A percentile compares a stretch with the other conserved stretches of the same genome.
These are phyloP conservation scores for Chamaecrista fasciculata DNA, from an alignment of 306 rosid genomes.

Conservation along the genomic window DNA sequence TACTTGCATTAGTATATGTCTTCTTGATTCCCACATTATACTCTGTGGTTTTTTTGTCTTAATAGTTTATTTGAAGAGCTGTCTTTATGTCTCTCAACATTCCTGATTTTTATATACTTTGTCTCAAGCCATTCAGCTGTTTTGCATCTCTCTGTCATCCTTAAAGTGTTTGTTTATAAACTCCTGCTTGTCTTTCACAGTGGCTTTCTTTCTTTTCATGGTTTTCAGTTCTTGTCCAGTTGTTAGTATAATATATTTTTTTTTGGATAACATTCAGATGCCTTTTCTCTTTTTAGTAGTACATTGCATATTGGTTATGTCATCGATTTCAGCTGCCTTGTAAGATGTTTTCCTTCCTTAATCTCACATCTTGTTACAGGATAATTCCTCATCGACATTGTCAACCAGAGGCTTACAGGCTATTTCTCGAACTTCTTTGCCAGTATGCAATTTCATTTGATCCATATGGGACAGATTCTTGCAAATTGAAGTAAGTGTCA, in stretches of 20 bases:
- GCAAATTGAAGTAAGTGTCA: constrained; percentile 39
- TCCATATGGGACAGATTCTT: constrained; percentile 18
- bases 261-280: background rate
- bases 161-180: background rate
- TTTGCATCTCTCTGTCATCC: background rate
- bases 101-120: background rate
- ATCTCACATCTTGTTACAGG: constrained; percentile 21
- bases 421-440: constrained; percentile 57
- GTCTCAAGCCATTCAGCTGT: background rate
- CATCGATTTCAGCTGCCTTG: background rate
- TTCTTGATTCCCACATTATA: no score
- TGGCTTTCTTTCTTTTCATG: background rate
- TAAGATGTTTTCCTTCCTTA: background rate
- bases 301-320: background rate
- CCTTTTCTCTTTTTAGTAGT: background rate
- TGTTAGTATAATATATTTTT: background rate
- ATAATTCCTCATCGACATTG: constrained; percentile 46
- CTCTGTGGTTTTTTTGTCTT: background rate
- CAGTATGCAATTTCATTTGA: constrained; percentile 49
- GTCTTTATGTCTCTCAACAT: background rate
- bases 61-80: background rate
- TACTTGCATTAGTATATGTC: no score
- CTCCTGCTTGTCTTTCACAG: background rate
- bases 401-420: constrained; percentile 56
- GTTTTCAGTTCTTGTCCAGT: background rate